Evolutionary conservation across 108 stramenopile species (phyloP).

Genomic region (Fistulifera pelliculosa): DNA sequence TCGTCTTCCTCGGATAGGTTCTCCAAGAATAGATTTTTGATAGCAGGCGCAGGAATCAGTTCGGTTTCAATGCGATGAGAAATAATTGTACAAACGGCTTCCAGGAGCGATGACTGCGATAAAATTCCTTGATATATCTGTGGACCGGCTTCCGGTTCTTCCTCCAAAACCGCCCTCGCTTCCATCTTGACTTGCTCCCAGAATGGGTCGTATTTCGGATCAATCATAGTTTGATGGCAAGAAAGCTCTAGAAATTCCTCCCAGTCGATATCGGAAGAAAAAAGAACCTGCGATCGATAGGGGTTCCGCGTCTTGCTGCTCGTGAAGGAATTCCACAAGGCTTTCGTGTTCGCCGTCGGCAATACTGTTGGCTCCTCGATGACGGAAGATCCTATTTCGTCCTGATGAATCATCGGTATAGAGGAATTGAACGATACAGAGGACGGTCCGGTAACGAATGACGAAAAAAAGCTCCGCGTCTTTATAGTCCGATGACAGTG

Average conservation of each 20-base stretch:
- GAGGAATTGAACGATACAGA: too few species aligned
- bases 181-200: slow-evolving; percentile 69
- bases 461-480: too few species aligned
- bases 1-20: slow-evolving; percentile 44
- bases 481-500: too few species aligned
- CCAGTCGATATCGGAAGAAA: background rate
- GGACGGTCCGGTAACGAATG: too few species aligned
- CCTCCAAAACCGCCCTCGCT: slow-evolving; percentile 30
- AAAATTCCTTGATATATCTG: slow-evolving; percentile 54
- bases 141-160: slow-evolving; percentile 58
- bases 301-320: background rate
- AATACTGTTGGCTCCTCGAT: too few species aligned
- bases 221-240: background rate
- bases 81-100: slow-evolving; percentile 48
- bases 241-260: background rate
- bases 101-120: slow-evolving; percentile 45
- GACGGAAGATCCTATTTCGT: too few species aligned
- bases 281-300: slow-evolving; percentile 1
- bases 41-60: slow-evolving; percentile 54
- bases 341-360: too few species aligned
- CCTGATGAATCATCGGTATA: too few species aligned
- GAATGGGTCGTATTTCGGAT: slow-evolving; percentile 27
- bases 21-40: slow-evolving; percentile 46
- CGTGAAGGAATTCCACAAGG: too few species aligned
- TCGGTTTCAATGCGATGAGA: slow-evolving; percentile 60